phyloP scores from a whole-genome alignment of 371 early-diverging fungal genomes.

The Mucor sp. region DNA sequence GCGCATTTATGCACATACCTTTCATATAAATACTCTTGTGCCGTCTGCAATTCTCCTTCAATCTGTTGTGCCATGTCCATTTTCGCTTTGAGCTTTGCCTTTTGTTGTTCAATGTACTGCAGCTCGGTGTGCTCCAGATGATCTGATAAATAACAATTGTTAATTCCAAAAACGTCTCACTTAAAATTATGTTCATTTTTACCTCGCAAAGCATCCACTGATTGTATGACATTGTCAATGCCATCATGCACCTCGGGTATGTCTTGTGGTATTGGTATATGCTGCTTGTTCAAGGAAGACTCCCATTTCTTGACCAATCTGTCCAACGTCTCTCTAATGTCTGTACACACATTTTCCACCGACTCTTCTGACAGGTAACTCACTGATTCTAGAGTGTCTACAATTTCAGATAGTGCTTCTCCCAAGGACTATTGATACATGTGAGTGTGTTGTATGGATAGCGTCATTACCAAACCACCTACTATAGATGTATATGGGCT shows the following conservation, averaged over 20 bases:
- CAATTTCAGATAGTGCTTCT: neutral
- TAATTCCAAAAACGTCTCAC: no score
- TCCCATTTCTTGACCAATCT: constrained; percentile 10
- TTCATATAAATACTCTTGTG: neutral
- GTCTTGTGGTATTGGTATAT: neutral
- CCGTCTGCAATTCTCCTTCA: neutral
- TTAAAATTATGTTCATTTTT: neutral
- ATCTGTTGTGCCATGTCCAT: neutral
- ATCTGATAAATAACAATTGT: neutral
- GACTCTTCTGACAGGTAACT: neutral
- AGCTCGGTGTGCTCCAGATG: constrained; percentile 1
- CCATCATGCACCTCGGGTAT: constrained; percentile 5
- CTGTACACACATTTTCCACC: neutral
- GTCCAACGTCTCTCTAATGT: constrained; percentile 7
- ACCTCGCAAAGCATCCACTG: constrained; percentile 10
- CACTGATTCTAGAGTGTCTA: neutral
- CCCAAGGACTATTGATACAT: neutral
- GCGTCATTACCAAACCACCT: neutral
- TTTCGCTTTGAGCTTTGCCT: neutral
- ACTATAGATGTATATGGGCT: constrained; percentile 4
- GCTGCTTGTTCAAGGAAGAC: neutral
- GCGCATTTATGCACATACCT: neutral
- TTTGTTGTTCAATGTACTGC: constrained; percentile 1
- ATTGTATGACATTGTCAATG: constrained; percentile 8
- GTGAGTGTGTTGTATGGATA: neutral